Evolutionary conservation across 768 basidiomycete genomes (phyloP).

Genomic region (Pleurotus pulmonarius): DNA sequence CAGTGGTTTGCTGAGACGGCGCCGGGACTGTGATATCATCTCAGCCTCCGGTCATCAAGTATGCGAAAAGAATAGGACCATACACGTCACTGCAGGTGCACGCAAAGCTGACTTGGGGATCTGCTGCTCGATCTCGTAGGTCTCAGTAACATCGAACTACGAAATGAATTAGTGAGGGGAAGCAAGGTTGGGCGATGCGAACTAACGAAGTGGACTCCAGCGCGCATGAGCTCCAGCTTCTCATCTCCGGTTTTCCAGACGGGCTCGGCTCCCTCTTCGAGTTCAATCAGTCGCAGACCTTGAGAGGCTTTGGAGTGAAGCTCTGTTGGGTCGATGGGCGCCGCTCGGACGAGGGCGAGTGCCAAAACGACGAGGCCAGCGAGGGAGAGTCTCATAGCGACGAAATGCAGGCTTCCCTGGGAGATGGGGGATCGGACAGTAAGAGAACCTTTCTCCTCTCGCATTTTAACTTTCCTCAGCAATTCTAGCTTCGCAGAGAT

Average conservation of each 20-base stretch:
- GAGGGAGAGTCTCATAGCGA: slow-evolving; percentile 15
- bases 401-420: background rate
- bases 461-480: too few relatives aligned
- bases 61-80: slow-evolving; percentile 4
- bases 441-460: too few relatives aligned
- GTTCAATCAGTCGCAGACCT: slow-evolving; percentile 32
- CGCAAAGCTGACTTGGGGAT: slow-evolving; percentile 11
- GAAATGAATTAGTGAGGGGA: background rate
- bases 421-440: background rate
- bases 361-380: slow-evolving; percentile 16
- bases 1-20: slow-evolving; percentile 24
- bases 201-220: slow-evolving; percentile 32
- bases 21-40: slow-evolving; percentile 21
- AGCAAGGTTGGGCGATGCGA: background rate
- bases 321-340: slow-evolving; percentile 27
- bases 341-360: slow-evolving; percentile 21
- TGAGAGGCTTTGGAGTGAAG: slow-evolving; percentile 28
- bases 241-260: slow-evolving; percentile 39
- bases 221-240: slow-evolving; percentile 29
- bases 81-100: slow-evolving; percentile 25
- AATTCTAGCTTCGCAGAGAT: background rate
- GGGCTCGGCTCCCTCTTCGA: slow-evolving; percentile 31
- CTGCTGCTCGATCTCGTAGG: slow-evolving; percentile 29
- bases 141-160: slow-evolving; percentile 40
- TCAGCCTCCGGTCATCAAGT: background rate